Evolutionary conservation across 1,284 basidiomycete species (phyloP).

Genomic region (Cystobasidium slooffiae): DNA sequence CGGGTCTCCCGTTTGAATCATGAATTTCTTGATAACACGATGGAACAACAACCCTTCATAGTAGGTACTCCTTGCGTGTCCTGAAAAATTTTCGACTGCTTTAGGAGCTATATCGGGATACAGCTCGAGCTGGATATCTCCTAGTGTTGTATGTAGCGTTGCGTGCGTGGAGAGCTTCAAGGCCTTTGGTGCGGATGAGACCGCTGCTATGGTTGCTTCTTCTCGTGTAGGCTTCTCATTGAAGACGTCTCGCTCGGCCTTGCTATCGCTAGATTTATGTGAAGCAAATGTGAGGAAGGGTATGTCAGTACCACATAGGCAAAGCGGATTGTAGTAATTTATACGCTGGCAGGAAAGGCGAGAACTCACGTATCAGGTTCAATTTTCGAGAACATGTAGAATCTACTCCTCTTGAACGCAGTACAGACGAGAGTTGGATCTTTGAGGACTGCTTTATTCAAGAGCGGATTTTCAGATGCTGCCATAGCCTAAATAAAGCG

Average conservation of each 20-base stretch:
- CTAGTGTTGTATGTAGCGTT: constrained; percentile 91
- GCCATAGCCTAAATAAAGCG: constrained; percentile 75
- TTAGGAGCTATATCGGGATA: constrained; percentile 91
- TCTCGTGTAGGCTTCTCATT: constrained; percentile 94
- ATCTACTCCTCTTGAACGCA: constrained; percentile 89
- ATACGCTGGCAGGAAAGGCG: neutral
- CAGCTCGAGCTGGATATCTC: constrained; percentile 76
- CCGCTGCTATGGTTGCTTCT: constrained; percentile 85
- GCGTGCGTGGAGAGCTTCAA: constrained; percentile 71
- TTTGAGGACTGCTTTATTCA: constrained; percentile 76
- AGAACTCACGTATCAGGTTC: constrained; percentile 75
- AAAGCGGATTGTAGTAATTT: constrained; percentile 3
- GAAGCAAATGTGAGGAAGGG: constrained; percentile 5
- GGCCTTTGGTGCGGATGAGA: constrained; percentile 63
- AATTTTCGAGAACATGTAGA: constrained; percentile 93
- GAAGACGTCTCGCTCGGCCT: constrained; percentile 93
- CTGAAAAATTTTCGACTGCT: constrained; percentile 96
- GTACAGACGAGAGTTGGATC: constrained; percentile 94
- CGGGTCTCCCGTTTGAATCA: constrained; percentile 69
- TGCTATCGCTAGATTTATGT: constrained; percentile 69
- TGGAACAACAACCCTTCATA: constrained; percentile 96
- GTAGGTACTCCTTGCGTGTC: constrained; percentile 86
- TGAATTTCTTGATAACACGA: constrained; percentile 95
- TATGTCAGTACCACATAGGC: neutral
- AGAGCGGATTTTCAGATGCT: constrained; percentile 90